Evolutionary conservation across 1,284 basidiomycete species (phyloP), one percentile per base, ranked within the genome.

Genomic region (Cryptococcus hybrid): DNA sequence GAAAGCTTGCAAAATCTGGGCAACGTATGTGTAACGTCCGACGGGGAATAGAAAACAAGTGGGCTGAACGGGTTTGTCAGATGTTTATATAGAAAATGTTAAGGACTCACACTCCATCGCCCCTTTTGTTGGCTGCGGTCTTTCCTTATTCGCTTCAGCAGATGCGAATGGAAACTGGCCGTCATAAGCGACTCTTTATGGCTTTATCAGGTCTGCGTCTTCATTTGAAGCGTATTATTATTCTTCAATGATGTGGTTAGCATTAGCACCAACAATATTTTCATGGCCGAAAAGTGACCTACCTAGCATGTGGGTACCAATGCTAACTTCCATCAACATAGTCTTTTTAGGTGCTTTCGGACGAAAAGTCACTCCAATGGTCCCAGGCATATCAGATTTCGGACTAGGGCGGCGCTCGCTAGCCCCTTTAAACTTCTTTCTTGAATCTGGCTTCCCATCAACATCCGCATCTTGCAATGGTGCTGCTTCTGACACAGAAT

Each of bases 141-240:
- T 59, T 5, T 64, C 55, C 7, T 51, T 53, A 5, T 65, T 59
- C 30, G 50, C 44, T 11, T 55, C 18, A 11, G 59, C 64, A 37
- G 58, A 66, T 35, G 57, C 65, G 5, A 71, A 55, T 75, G 73
- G 49, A 75, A 73, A 36, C 65, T 69, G 0, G 74, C 74, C 0
- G 72, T 74, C 74, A 76, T 76, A 51, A 76, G 67, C 0, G 70
- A 72, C 54, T 75, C 73, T 51, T 70, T 5, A 76, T 72, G 0
- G 74, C 74, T 47, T 69, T 59, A 54, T 76, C 38, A 75, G 57
- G 47, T 76, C 74, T 12, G 69, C 72, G 18, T 75, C 71, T 52
- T 72, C 70, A 47, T 65, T 71, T n/a, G 60, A 59, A 54, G 59
- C 6, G 54, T 56, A 37, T 39, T 53, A 13, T 47, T 57, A 35